Base-by-base conservation (phyloP, 192 early-diverging fungal species). In the Anaeromyces robustus region DNA sequence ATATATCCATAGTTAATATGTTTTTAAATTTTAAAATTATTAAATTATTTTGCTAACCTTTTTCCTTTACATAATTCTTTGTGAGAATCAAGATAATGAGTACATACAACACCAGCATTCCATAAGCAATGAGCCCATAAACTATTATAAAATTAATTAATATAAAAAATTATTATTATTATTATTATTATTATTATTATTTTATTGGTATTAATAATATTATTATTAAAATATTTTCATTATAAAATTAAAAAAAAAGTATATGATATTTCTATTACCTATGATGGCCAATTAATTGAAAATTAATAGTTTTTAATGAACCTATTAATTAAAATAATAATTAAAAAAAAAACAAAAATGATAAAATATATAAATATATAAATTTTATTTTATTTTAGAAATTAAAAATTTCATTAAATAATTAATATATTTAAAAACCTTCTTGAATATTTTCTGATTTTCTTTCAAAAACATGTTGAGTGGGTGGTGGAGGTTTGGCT, bases 71-170 rank as follows among this genome's bases (percentile, higher is more conserved):
- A 87, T 17, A 94, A 80, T 26, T 87, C 84, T 41, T 91, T 91
- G 80, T 92, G 86, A 37, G 86, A 79, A 81, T 97, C 96, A 78
- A 97, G 86, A 82, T 94, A 91, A 78, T 90, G 87, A 31, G 94
- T 90, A 88, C 96, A 90, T 32, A 89, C 89, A 83, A 93, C 91
- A 68, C 94, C 93, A 5, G 95, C 95, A 80, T 97, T 97, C 96
- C 96, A 97, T 30, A 97, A 88, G 77, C 92, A 86, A 83, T 97
- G 95, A 22, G 89, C 94, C 95, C 94, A 95, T 2, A 97, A 87
- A 39, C 52, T 68, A 26, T n/a, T n/a, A 26, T 11, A 7, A n/a
- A 14, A 14, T 13, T 39, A 39, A 14, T n/a, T n/a, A n/a, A n/a
- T n/a, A n/a, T n/a, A n/a, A n/a, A n/a, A n/a, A n/a, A n/a, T n/a